Conservation (phyloP, 2,329 filamentous ascomycete genomes). For the Gyromitra esculenta region DNA sequence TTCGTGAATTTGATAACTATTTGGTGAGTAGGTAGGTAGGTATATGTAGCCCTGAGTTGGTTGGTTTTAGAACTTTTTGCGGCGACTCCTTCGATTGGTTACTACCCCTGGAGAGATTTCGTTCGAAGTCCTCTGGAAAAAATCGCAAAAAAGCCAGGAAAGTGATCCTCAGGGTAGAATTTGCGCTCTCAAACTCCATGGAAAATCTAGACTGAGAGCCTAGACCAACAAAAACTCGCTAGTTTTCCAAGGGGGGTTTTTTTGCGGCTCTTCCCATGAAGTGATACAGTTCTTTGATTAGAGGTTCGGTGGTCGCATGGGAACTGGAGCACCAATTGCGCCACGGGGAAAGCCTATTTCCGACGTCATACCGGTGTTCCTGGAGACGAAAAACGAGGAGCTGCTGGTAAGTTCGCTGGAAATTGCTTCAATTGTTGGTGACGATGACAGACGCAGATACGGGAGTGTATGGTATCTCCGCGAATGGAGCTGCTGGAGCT, state of each 20-base stretch:
- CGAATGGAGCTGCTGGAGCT: constrained; percentile 26
- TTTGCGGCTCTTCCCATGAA: neutral
- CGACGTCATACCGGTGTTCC: neutral
- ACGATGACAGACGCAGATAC: constrained; percentile 4
- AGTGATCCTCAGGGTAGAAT: neutral
- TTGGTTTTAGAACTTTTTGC: neutral
- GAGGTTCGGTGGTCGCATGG: neutral
- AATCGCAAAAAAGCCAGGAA: neutral
- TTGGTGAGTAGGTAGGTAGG: neutral
- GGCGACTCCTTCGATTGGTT: neutral
- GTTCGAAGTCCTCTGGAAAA: neutral
- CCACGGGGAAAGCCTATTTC: neutral
- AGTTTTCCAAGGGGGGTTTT: neutral
- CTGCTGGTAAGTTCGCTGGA: neutral
- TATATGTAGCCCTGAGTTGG: too few relatives aligned
- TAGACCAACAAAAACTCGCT: neutral
- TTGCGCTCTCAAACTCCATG: neutral
- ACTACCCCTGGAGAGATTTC: neutral
- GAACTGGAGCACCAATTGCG: neutral
- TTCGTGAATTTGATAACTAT: neutral
- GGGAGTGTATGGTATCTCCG: neutral
- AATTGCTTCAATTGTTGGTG: constrained; percentile 15
- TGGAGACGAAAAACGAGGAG: neutral
- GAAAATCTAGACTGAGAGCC: neutral
- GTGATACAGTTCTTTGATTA: neutral